Percentiles rank a stretch among this genome's conserved stretches.
These are phyloP conservation scores for Populus euphratica DNA, from an alignment of 345 rosid genomes.

Conservation along the genomic window DNA sequence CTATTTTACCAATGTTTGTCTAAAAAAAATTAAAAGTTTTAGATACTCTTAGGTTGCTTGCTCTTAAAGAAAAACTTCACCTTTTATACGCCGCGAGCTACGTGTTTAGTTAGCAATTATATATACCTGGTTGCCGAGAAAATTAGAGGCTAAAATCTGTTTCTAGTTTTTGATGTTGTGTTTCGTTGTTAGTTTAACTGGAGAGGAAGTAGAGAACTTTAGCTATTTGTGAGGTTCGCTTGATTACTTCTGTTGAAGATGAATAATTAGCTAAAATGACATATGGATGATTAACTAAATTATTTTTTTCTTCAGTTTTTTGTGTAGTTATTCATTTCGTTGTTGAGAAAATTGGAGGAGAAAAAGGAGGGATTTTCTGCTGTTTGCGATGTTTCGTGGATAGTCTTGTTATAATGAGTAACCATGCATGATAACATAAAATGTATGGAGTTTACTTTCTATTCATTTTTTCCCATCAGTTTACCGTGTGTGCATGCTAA, in stretches of 20 bases:
- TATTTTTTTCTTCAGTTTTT: neutral
- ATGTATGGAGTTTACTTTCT: neutral
- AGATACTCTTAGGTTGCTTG: no score
- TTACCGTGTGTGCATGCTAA: neutral
- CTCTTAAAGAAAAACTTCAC: no score
- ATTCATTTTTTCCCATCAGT: neutral
- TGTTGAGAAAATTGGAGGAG: constrained; percentile 1
- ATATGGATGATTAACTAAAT: neutral
- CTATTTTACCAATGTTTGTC: no score
- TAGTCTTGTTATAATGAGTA: neutral
- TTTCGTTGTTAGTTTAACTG: no score
- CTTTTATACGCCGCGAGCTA: no score
- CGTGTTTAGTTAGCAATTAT: no score
- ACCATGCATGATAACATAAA: neutral
- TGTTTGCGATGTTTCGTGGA: neutral
- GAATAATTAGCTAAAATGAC: neutral
- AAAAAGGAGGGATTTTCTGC: neutral
- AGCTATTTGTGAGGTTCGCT: neutral
- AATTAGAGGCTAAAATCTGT: neutral
- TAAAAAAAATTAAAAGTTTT: no score
- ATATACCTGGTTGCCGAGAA: neutral
- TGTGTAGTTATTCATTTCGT: neutral
- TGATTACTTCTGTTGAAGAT: neutral
- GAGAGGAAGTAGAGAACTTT: neutral
- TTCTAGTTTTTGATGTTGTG: neutral